A percentile compares a stretch with the other conserved stretches of the same genome.
Evolutionary conservation across 225 moss, liverwort and hornwort genomes (phyloP).

Genomic region (Anthoceros angustus): DNA sequence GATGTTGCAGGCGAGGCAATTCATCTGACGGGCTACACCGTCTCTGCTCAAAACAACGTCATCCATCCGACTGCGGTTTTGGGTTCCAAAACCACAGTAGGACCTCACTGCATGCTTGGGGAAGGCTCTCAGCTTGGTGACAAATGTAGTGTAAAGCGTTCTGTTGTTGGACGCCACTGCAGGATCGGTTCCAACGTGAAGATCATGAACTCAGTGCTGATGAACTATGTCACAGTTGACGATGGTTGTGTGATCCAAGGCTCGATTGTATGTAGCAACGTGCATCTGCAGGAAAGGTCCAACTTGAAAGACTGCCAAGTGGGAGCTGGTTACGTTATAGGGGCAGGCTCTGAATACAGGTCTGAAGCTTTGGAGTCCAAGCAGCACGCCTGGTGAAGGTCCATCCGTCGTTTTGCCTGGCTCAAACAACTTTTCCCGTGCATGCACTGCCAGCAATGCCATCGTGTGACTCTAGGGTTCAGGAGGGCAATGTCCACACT

Average conservation of each 20-base stretch:
- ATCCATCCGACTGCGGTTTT: conserved; percentile 49
- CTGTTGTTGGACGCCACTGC: conserved; percentile 94
- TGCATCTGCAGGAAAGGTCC: conserved; percentile 57
- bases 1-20: conserved; percentile 66
- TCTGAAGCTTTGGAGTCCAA: neutral
- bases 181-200: conserved; percentile 94
- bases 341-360: conserved; percentile 1
- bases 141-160: conserved; percentile 89
- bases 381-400: too few species aligned
- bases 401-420: too few species aligned
- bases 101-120: conserved; percentile 80
- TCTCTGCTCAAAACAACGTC: conserved; percentile 65
- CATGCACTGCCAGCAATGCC: too few species aligned
- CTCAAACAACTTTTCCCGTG: too few species aligned
- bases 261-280: conserved; percentile 80
- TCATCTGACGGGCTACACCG: conserved; percentile 52
- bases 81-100: conserved; percentile 73
- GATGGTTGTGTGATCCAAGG: conserved; percentile 82
- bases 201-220: conserved; percentile 85
- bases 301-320: conserved; percentile 85
- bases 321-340: neutral
- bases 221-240: conserved; percentile 88
- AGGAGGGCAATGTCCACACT: too few species aligned
- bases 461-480: too few species aligned
- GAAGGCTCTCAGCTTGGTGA: conserved; percentile 79